Evolutionary conservation across 1,139 yeast species (phyloP).

Genomic region (Pichia kudriavzevii): DNA sequence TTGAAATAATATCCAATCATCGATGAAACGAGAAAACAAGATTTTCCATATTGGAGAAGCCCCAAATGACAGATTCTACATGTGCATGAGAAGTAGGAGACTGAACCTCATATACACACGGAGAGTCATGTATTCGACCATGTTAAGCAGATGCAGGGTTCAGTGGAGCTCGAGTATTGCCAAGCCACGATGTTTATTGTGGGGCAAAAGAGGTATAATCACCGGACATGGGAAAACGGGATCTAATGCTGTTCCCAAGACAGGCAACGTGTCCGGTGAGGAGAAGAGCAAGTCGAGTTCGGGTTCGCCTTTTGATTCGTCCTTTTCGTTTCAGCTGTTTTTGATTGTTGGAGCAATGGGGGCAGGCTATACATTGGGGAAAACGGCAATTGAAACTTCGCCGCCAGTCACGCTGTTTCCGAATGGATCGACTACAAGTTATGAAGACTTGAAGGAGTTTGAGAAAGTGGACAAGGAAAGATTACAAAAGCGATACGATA

Average conservation of each 20-base stretch:
- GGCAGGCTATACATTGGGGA: conserved; percentile 27
- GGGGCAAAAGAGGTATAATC: conserved; percentile 5
- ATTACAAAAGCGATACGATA: conserved; percentile 16
- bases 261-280: too few species aligned
- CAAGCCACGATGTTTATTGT: too few species aligned
- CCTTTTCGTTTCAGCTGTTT: conserved; percentile 26
- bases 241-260: conserved; percentile 5
- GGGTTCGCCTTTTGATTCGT: conserved; percentile 21
- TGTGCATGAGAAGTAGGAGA: too few species aligned
- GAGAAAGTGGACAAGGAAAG: conserved; percentile 14
- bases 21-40: too few species aligned
- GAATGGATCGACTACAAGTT: conserved; percentile 20
- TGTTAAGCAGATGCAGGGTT: too few species aligned
- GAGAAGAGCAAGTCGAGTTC: conserved; percentile 14
- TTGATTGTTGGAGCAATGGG: conserved; percentile 27
- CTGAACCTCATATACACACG: too few species aligned
- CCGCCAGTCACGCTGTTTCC: conserved; percentile 27
- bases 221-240: conserved; percentile 12
- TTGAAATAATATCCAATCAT: too few species aligned
- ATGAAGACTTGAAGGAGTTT: conserved; percentile 22
- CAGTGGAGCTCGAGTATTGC: neutral
- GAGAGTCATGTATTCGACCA: too few species aligned
- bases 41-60: too few species aligned
- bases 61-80: too few species aligned
- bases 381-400: conserved; percentile 18